Percentiles rank a stretch among this genome's conserved stretches.
Evolutionary conservation across 768 basidiomycete species (phyloP).

Genomic region (Pleurotus giganteus): DNA sequence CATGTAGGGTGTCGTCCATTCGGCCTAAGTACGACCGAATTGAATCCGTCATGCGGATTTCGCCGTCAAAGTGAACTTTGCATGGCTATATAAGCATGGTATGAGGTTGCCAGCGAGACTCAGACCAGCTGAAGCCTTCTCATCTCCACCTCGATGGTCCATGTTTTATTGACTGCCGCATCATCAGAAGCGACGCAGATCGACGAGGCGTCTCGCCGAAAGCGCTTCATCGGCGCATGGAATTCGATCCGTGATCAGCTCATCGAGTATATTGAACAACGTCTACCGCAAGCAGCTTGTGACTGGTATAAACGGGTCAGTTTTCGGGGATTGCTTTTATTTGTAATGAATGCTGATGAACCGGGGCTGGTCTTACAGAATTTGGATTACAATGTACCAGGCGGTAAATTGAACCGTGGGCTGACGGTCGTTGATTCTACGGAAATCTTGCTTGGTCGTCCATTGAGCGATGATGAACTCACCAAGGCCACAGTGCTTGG

Average conservation of each 20-base stretch:
- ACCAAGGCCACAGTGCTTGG: slow-evolving; percentile 83
- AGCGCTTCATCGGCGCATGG: slow-evolving; percentile 73
- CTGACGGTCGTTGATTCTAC: slow-evolving; percentile 91
- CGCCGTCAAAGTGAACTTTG: too few species aligned
- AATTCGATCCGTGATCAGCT: slow-evolving; percentile 74
- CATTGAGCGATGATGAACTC: slow-evolving; percentile 80
- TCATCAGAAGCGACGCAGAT: too few species aligned
- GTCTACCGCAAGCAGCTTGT: slow-evolving; percentile 81
- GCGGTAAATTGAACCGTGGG: slow-evolving; percentile 94
- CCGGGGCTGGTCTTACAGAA: slow-evolving; percentile 43
- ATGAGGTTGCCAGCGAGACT: too few species aligned
- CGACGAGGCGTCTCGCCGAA: slow-evolving; percentile 45
- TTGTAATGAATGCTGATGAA: not conserved
- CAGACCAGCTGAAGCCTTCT: too few species aligned
- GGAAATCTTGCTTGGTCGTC: slow-evolving; percentile 75
- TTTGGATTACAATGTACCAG: slow-evolving; percentile 88
- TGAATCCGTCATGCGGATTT: too few species aligned
- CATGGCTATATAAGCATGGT: too few species aligned
- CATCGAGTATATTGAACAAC: slow-evolving; percentile 62
- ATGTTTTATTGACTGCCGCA: too few species aligned
- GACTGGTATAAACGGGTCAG: slow-evolving; percentile 83
- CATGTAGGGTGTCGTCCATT: too few species aligned
- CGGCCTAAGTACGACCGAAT: too few species aligned
- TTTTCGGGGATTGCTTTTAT: slow-evolving; percentile 11
- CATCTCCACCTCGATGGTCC: too few species aligned